Evolutionary conservation across 495 filamentous ascomycete genomes (phyloP).

Genomic region (Daldinia decipiens): DNA sequence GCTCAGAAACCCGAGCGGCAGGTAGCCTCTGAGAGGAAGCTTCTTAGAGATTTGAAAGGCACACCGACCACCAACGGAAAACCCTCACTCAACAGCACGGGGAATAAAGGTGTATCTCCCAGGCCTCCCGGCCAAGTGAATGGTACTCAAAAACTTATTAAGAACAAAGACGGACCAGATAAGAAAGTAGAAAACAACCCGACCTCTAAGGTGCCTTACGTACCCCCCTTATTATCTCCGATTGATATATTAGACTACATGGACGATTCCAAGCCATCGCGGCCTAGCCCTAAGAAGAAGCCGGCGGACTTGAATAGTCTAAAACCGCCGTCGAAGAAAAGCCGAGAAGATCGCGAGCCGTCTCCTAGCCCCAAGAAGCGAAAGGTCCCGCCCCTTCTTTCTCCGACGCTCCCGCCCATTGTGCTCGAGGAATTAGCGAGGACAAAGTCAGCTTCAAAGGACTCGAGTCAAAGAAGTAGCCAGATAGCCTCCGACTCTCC

Average conservation of each 20-base stretch:
- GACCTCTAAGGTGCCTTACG: constrained; percentile 39
- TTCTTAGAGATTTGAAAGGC: constrained; percentile 36
- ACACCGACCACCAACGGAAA: constrained; percentile 52
- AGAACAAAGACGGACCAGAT: constrained; percentile 49
- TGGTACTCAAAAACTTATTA: constrained; percentile 48
- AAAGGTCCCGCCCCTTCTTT: constrained; percentile 58
- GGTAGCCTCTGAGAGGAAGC: constrained; percentile 40
- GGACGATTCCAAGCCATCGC: constrained; percentile 41
- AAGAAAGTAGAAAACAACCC: constrained; percentile 49
- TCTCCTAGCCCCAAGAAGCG: constrained; percentile 50
- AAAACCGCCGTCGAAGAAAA: constrained; percentile 45
- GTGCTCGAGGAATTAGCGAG: constrained; percentile 57
- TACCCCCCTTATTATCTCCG: constrained; percentile 55
- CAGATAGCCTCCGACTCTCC: constrained; percentile 50
- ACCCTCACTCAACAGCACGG: constrained; percentile 44
- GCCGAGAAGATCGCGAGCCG: constrained; percentile 48
- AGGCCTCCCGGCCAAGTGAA: constrained; percentile 51
- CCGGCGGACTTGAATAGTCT: constrained; percentile 38
- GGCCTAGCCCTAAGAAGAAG: constrained; percentile 46
- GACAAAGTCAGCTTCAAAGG: constrained; percentile 48
- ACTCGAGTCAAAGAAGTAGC: constrained; percentile 44
- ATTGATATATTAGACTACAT: constrained; percentile 53
- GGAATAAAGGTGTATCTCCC: constrained; percentile 52
- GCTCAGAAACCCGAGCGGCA: constrained; percentile 42
- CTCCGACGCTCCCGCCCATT: constrained; percentile 58